Evolutionary conservation across 768 basidiomycete species (phyloP).

Genomic region (Boletellus sp.): DNA sequence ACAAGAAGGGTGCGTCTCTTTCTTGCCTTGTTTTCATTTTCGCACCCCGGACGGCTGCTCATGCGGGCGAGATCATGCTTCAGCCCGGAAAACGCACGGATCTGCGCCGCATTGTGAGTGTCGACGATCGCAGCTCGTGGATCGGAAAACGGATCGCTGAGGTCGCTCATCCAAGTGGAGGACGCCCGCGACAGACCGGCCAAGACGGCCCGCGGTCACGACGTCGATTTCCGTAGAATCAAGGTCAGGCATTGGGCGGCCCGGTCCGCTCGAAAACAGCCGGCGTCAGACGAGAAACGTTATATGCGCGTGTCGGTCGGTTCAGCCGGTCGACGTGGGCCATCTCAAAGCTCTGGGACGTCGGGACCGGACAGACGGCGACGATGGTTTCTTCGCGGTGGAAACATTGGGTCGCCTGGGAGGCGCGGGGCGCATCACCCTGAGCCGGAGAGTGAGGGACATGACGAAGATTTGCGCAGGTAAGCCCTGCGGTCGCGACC

Average conservation of each 20-base stretch:
- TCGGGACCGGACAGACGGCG: constrained; percentile 2
- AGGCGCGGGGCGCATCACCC: not conserved
- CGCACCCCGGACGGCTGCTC: not conserved
- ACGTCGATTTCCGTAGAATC: not conserved
- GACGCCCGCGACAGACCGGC: not conserved
- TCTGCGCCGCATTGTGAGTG: constrained; percentile 12
- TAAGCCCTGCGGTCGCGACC: constrained; percentile 1
- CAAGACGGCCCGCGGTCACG: constrained; percentile 1
- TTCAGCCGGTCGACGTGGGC: constrained; percentile 2
- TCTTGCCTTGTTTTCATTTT: too few relatives aligned
- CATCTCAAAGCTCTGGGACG: not conserved
- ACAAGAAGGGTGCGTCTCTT: constrained; percentile 6
- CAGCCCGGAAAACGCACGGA: constrained; percentile 9
- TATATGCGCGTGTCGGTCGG: constrained; percentile 22
- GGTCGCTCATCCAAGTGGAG: constrained; percentile 6
- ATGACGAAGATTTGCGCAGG: constrained; percentile 2
- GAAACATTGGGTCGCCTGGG: constrained; percentile 6
- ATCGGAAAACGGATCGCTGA: not conserved
- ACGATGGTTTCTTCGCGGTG: constrained; percentile 14
- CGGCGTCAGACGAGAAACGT: not conserved
- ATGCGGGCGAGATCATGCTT: not conserved
- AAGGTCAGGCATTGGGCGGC: constrained; percentile 3
- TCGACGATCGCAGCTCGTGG: not conserved
- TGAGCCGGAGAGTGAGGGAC: not conserved
- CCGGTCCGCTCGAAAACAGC: constrained; percentile 5